Evolutionary conservation across 2,329 filamentous ascomycete genomes (phyloP), one percentile per base, ranked within the genome.

Genomic region (Paraconiothyrium brasiliense): DNA sequence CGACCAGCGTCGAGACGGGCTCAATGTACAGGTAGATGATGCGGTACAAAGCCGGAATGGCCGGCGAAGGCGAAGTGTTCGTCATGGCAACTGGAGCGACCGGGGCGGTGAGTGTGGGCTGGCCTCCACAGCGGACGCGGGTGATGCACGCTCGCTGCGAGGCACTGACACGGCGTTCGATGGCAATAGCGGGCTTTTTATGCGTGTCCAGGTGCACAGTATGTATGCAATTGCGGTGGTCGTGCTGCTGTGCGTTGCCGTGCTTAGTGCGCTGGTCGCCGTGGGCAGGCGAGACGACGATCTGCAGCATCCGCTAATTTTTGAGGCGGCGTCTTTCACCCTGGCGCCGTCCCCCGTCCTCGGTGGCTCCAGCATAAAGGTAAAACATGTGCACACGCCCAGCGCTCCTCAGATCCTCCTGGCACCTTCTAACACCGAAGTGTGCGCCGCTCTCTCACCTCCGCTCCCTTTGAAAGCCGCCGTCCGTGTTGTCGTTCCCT

Each of bases 1-100:
- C 86, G 2, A 81, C 72, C 8, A 86, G 72, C 50, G 85, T 84
- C 56, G 83, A 83, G 61, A 85, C 58, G 22, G 86, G 86, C 78
- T 94, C 92, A 71, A 94, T 81, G 73, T 89, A 84, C 64, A 93
- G 87, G 81, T 94, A 94, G 82, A 94, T 92, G 73, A 89, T 69
- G 60, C 86, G 85, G 81, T 94, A 94, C 64, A 83, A 67, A 39
- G 84, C 68, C 24, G 90, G 90, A 41, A 92, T 84, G 58, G 75
- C 50, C 34, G 81, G 81, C 58, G 75, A 64, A 50, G 71, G 60
- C 59, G 72, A 67, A 60, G 64, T 59, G 24, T 59, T 54, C 54
- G 64, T 62, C 65, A 70, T 70, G 58, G 55, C 64, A 62, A 52
- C 54, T 44, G 56, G 62, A 60, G 58, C 58, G 46, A 54, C 39